Base-by-base conservation (phyloP, 2,329 filamentous ascomycete genomes). In the Corinectria fuckeliana region DNA sequence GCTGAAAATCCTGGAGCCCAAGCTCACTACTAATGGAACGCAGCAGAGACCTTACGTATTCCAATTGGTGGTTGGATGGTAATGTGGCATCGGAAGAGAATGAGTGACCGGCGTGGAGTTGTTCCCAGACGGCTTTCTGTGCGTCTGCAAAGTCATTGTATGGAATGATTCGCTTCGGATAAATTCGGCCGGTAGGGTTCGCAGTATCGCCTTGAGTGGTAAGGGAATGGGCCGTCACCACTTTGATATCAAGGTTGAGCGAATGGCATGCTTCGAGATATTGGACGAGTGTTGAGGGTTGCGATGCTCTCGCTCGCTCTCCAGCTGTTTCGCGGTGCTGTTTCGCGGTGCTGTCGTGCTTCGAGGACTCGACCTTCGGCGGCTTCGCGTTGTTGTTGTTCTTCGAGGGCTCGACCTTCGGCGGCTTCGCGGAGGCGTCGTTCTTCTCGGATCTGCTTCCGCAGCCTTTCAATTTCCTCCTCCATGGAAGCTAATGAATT, bases 211-310 rank as follows among this genome's bases (percentile, higher is more conserved):
- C 75, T 66, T 75, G 66, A 8, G 72, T 76, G 4, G 71, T 77
- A 11, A 67, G 53, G 47, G 70, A 71, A 11, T 23, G 63, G 41
- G 74, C 64, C 18, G 74, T 77, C 0, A 74, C 60, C 5, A 77
- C 67, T 44, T 71, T 6, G 48, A 76, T 69, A 25, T 65, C 59
- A 30, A 75, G 66, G 57, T 60, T 63, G 51, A 78, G 70, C 3
- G 59, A 55, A 59, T 78, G 73, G 53, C 71, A 78, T 18, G 63
- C 39, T 38, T 75, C 67, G 38, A 78, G 71, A 63, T 76, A 78
- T n/a, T 57, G 51, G 38, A 39, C 20, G 18, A 76, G 62, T 11
- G 60, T 61, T 32, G 65, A 63, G 42, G 60, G 70, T 44, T 34
- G 56, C 36, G 71, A 67, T 50, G 61, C 25, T 18, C 56, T 58